Evolutionary conservation across 495 filamentous ascomycete species (phyloP).

Genomic region (Hypomontagnella submonticulosa): DNA sequence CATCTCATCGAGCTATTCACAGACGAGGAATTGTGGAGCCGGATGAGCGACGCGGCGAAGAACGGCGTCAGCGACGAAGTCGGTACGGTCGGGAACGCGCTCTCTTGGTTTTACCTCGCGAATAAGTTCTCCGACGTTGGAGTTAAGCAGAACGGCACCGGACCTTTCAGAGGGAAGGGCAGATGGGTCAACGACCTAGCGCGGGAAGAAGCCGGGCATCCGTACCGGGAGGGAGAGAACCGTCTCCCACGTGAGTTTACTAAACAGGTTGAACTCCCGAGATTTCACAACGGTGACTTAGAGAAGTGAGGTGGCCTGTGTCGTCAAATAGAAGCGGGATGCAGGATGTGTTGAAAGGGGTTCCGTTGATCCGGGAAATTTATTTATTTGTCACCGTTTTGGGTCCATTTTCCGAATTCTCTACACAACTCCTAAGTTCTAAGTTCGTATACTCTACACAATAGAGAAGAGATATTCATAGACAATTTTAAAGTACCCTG

Average conservation of each 20-base stretch:
- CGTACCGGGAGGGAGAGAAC: constrained; percentile 69
- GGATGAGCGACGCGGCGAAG: constrained; percentile 74
- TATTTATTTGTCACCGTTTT: not conserved
- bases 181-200: constrained; percentile 85
- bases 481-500: not conserved
- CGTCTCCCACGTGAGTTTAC: constrained; percentile 65
- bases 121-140: constrained; percentile 65
- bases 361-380: not conserved
- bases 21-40: constrained; percentile 68
- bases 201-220: constrained; percentile 69
- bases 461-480: constrained; percentile 10
- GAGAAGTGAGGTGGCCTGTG: not conserved
- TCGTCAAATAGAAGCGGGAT: no score
- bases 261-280: constrained; percentile 35
- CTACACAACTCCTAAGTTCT: not conserved
- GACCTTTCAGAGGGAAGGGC: constrained; percentile 57
- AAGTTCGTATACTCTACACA: not conserved
- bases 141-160: constrained; percentile 51
- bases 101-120: constrained; percentile 81
- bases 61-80: constrained; percentile 83
- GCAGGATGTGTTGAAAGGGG: not conserved
- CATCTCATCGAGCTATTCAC: constrained; percentile 77
- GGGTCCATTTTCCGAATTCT: not conserved
- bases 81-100: constrained; percentile 80
- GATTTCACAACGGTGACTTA: constrained; percentile 12